Evolutionary conservation across 345 rosid species (phyloP), one percentile per base, ranked within the genome.

Genomic region (Syzygium jambos): DNA sequence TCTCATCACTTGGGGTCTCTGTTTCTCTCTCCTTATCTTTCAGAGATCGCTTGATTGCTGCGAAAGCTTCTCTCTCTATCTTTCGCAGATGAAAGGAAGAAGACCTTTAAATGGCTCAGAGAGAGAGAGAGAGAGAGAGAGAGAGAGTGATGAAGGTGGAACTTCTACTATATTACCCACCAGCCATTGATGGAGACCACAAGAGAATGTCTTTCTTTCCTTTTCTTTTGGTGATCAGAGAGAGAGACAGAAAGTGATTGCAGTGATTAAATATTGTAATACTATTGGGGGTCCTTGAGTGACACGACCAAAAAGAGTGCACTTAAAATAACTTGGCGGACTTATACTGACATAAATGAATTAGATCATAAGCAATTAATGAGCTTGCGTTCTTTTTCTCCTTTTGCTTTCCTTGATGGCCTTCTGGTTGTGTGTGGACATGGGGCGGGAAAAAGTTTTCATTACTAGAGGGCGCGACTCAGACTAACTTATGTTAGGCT

Each of bases 21-120:
- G 86, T 56, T 80, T 90, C 87, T 89, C 65, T 88, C 87, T 89
- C 88, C 84, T 90, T 84, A 87, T 80, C 88, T 73, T 90, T 57
- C 85, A 86, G 93, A 89, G 95, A 90, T 83, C 88, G 94, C 92
- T 94, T 92, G 92, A 93, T 95, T 96, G 93, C 95, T 93, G 96
- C 87, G 92, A 93, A 94, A 95, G 98, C 94, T 93, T 93, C 89
- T 87, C 90, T 89, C 87, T 88, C 89, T 90, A 88, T 91, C 90
- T 90, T 89, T 90, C 88, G 89, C 88, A 82, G 90, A 88, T 85
- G 85, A 65, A 86, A 57, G 82, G 52, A 29, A 34, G 46, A 85
- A 51, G 91, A 30, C 27, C 41, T 52, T 84, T 25, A 43, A 56
- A 21, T 43, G 43, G 38, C 23, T 43, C 25, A 86, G 78, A 61